A percentile compares a stretch with the other conserved stretches of the same genome.
These are phyloP conservation scores for Colletotrichum siamense DNA, from an alignment of 2,329 filamentous ascomycete genomes.

Conservation along the genomic window DNA sequence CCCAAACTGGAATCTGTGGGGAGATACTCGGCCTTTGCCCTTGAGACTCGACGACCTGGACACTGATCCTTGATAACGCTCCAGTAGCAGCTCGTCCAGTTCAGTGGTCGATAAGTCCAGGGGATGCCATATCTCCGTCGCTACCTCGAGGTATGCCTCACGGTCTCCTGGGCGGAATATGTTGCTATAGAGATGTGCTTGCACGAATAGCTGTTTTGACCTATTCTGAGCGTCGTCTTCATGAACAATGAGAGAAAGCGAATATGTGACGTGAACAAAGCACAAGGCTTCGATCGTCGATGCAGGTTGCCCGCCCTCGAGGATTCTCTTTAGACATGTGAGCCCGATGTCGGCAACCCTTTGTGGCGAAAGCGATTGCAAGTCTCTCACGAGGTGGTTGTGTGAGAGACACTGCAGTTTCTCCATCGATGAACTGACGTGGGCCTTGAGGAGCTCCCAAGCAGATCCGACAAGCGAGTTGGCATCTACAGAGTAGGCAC, in stretches of 20 bases:
- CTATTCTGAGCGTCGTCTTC: conserved; percentile 42
- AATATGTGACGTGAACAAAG: conserved; percentile 58
- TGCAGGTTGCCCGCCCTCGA: conserved; percentile 41
- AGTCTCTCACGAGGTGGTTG: conserved; percentile 47
- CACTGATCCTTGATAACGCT: conserved; percentile 17
- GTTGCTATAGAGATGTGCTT: conserved; percentile 49
- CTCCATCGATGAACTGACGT: conserved; percentile 47
- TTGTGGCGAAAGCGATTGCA: conserved; percentile 43
- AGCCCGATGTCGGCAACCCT: conserved; percentile 48
- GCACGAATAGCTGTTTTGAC: conserved; percentile 48
- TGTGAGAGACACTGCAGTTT: conserved; percentile 45
- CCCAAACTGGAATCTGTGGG: neutral
- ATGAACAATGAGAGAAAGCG: conserved; percentile 52
- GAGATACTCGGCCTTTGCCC: conserved; percentile 45
- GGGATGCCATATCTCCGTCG: conserved; percentile 55
- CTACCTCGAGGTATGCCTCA: conserved; percentile 47
- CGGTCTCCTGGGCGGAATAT: conserved; percentile 43
- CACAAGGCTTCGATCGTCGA: conserved; percentile 53
- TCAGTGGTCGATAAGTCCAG: conserved; percentile 33
- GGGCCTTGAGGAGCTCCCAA: conserved; percentile 51
- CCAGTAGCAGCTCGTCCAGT: conserved; percentile 31
- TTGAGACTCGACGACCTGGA: conserved; percentile 37
- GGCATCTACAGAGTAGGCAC: conserved; percentile 32
- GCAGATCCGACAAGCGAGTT: conserved; percentile 46
- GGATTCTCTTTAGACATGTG: conserved; percentile 41